Conservation (phyloP, 2,329 filamentous ascomycete species). For the Penicillium paneum region DNA sequence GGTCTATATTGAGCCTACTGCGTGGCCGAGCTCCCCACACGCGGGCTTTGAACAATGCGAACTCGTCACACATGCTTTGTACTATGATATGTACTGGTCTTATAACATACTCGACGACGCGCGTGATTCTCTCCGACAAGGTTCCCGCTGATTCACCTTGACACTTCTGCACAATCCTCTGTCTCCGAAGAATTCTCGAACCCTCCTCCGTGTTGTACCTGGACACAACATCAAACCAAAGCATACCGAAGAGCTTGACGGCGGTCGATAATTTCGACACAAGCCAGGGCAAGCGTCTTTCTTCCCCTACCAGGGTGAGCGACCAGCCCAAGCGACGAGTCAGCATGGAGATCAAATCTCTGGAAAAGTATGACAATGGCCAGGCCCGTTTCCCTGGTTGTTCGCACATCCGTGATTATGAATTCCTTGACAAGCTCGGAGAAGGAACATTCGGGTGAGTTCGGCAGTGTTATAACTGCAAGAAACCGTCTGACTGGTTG, state of each 20-base stretch:
- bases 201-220: neutral
- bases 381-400: constrained; percentile 73
- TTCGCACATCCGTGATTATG: constrained; percentile 53
- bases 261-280: neutral
- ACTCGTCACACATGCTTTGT: constrained; percentile 3
- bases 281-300: neutral
- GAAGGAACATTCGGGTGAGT: constrained; percentile 90
- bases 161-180: neutral
- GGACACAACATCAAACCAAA: neutral
- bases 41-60: constrained; percentile 5
- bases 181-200: neutral
- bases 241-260: neutral
- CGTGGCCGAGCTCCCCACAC: neutral
- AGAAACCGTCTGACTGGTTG: constrained; percentile 14
- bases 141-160: neutral
- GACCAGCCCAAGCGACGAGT: neutral
- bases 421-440: constrained; percentile 60
- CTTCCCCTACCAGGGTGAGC: neutral
- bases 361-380: constrained; percentile 48
- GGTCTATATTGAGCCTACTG: neutral
- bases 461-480: neutral
- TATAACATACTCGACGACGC: neutral
- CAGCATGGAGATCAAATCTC: constrained; percentile 39
- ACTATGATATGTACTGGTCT: constrained; percentile 1
- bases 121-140: neutral